A percentile compares a stretch with the other conserved stretches of the same genome.
Evolutionary conservation across 257 asterid genomes (phyloP).

Genomic region (Petrea volubilis): DNA sequence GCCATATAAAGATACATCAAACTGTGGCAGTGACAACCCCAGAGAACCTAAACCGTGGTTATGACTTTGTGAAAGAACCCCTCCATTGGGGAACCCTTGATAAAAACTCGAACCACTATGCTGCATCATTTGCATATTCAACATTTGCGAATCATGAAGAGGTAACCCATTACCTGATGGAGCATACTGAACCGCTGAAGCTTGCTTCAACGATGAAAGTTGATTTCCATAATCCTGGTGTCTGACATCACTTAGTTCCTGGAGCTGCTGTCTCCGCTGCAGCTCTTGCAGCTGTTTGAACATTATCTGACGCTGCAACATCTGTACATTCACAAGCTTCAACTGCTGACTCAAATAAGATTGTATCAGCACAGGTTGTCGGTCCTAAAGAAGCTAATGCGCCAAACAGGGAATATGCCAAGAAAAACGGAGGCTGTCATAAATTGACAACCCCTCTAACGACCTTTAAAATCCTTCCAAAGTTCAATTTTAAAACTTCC

Average conservation of each 20-base stretch:
- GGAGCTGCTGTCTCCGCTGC: conserved; percentile 56
- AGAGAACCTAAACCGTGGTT: conserved; percentile 31
- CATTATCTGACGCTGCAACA: conserved; percentile 64
- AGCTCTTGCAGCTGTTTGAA: conserved; percentile 59
- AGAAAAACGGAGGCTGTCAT: not conserved
- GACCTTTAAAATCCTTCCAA: not conserved
- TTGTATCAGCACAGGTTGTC: conserved; percentile 21
- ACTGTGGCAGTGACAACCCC: conserved; percentile 38
- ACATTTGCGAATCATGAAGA: conserved; percentile 45
- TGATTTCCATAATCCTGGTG: conserved; percentile 45
- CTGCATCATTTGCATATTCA: conserved; percentile 41
- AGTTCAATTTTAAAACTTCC: not conserved
- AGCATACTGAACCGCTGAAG: conserved; percentile 38
- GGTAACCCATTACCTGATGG: conserved; percentile 39
- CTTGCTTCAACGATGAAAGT: conserved; percentile 30
- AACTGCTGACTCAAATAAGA: conserved; percentile 17
- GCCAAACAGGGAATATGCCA: conserved; percentile 4
- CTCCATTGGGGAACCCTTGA: conserved; percentile 49
- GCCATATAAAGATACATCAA: conserved; percentile 42
- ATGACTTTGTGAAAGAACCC: conserved; percentile 43
- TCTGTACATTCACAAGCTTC: conserved; percentile 25
- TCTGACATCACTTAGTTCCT: conserved; percentile 40
- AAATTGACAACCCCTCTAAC: not conserved
- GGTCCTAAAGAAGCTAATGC: conserved; percentile 14
- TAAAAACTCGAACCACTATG: conserved; percentile 34